phyloP scores from a whole-genome alignment of 2,329 filamentous ascomycete species.

The Sordariomycetes sp. region DNA sequence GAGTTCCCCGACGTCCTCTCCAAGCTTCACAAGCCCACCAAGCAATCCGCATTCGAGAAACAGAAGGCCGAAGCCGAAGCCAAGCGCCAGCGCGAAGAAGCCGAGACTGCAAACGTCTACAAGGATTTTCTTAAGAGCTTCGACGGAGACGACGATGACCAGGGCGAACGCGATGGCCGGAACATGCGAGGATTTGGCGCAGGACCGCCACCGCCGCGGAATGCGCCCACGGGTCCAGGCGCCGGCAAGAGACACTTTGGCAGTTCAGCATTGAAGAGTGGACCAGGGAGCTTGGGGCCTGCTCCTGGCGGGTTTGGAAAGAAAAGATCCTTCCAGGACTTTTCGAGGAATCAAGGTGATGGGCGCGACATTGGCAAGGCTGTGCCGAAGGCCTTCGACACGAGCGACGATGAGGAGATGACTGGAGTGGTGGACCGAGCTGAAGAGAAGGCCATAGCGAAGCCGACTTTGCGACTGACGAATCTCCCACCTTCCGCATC shows the following conservation, averaged over 20 bases:
- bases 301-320: conserved; percentile 37
- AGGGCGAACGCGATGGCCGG: conserved; percentile 16
- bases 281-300: conserved; percentile 53
- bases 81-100: conserved; percentile 74
- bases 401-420: conserved; percentile 51
- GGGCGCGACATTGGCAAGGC: too few species aligned
- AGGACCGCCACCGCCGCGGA: conserved; percentile 7
- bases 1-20: conserved; percentile 64
- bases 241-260: conserved; percentile 56
- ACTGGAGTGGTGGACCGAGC: conserved; percentile 30
- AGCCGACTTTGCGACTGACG: conserved; percentile 52
- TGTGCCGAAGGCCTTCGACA: conserved; percentile 62
- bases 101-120: conserved; percentile 79
- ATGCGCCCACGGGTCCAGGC: conserved; percentile 13
- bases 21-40: conserved; percentile 71
- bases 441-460: conserved; percentile 50
- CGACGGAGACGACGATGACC: conserved; percentile 48
- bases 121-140: conserved; percentile 82
- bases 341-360: too few species aligned
- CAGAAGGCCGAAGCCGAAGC: conserved; percentile 85
- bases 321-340: conserved; percentile 41
- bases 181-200: conserved; percentile 1
- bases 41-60: conserved; percentile 81
- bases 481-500: conserved; percentile 53
- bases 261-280: conserved; percentile 45